These are phyloP conservation scores for Tylopilus balloui DNA, from an alignment of 768 basidiomycete species.

Conservation along the genomic window DNA sequence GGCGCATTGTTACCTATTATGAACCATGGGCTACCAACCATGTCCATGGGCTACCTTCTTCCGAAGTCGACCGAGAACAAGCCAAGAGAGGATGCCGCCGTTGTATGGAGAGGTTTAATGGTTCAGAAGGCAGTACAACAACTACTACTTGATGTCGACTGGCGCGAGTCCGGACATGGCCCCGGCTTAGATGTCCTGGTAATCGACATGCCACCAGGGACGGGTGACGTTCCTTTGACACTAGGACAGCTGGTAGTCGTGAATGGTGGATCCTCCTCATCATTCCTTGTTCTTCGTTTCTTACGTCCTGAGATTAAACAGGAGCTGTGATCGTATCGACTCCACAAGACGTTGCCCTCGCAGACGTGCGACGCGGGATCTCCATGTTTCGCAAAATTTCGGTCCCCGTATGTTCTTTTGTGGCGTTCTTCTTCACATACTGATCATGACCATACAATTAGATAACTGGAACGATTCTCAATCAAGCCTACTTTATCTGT, in stretches of 20 bases:
- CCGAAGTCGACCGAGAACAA: slow-evolving; percentile 47
- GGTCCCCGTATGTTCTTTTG: slow-evolving; percentile 62
- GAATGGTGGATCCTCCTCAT: slow-evolving; percentile 55
- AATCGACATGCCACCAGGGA: slow-evolving; percentile 95
- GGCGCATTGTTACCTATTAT: slow-evolving; percentile 77
- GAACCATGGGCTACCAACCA: slow-evolving; percentile 87
- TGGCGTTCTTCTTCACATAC: not conserved
- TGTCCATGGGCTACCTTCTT: slow-evolving; percentile 97
- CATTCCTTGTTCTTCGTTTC: not conserved
- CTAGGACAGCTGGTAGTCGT: slow-evolving; percentile 83
- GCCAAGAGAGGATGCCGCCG: slow-evolving; percentile 63
- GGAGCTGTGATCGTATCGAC: slow-evolving; percentile 93
- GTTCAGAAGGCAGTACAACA: slow-evolving; percentile 98
- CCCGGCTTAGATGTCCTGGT: slow-evolving; percentile 78
- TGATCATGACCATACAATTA: slow-evolving; percentile 27
- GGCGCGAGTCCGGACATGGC: slow-evolving; percentile 43
- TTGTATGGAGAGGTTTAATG: slow-evolving; percentile 97
- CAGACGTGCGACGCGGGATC: slow-evolving; percentile 90
- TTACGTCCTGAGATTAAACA: slow-evolving; percentile 27
- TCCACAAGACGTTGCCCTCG: slow-evolving; percentile 89
- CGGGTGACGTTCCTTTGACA: slow-evolving; percentile 92
- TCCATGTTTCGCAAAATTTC: slow-evolving; percentile 86
- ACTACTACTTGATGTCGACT: slow-evolving; percentile 93
- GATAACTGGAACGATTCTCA: slow-evolving; percentile 85
- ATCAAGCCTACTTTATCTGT: slow-evolving; percentile 83